Conservation (phyloP, 2,329 filamentous ascomycete species). For the Diaporthe sp. region DNA sequence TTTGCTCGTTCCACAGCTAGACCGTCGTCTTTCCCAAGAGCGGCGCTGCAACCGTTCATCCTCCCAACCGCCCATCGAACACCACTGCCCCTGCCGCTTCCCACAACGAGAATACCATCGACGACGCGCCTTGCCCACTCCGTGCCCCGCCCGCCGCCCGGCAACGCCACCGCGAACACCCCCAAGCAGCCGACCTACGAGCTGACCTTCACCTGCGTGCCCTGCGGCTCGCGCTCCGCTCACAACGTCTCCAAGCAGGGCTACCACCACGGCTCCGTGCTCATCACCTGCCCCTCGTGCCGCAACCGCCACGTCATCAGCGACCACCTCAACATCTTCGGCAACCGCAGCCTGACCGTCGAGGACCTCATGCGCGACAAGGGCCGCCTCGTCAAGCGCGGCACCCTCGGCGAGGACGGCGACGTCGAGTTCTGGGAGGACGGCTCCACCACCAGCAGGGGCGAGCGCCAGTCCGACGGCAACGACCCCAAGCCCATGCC, state of each 20-base stretch:
- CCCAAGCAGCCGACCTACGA: slow-evolving; percentile 78
- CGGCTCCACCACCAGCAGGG: slow-evolving; percentile 59
- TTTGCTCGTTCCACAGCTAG: not conserved
- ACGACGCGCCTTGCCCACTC: slow-evolving; percentile 46
- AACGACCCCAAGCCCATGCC: slow-evolving; percentile 37
- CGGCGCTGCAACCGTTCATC: not conserved
- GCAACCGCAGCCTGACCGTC: slow-evolving; percentile 77
- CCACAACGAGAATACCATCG: slow-evolving; percentile 33
- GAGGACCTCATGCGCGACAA: slow-evolving; percentile 84
- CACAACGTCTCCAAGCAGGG: slow-evolving; percentile 94
- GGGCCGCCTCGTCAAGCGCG: slow-evolving; percentile 80
- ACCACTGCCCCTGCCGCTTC: not conserved
- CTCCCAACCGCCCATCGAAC: not conserved
- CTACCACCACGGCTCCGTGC: slow-evolving; percentile 89
- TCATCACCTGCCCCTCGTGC: slow-evolving; percentile 91
- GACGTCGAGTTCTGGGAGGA: slow-evolving; percentile 95
- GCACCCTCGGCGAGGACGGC: slow-evolving; percentile 80
- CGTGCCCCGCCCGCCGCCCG: slow-evolving; percentile 47
- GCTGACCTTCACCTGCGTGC: slow-evolving; percentile 92
- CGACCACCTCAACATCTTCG: slow-evolving; percentile 87
- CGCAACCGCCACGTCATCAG: slow-evolving; percentile 91
- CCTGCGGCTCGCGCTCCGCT: slow-evolving; percentile 83
- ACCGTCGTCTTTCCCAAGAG: not conserved
- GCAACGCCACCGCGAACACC: slow-evolving; percentile 46
- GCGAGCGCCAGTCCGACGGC: slow-evolving; percentile 44